Evolutionary conservation across 1,139 yeast species (phyloP).

Genomic region (Meyerozyma guilliermondii): DNA sequence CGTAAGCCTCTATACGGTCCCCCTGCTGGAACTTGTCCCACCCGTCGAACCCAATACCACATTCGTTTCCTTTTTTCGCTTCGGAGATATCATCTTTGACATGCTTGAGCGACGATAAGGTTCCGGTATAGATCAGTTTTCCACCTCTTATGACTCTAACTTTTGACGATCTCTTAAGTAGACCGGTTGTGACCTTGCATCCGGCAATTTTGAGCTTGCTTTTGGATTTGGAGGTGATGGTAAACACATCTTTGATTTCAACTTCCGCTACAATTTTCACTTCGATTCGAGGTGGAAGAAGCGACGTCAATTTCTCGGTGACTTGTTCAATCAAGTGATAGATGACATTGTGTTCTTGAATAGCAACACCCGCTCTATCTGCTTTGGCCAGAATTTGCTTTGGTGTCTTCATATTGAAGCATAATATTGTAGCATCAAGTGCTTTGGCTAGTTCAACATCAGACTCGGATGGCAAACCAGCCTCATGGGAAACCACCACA

Average conservation of each 20-base stretch:
- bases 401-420: slow-evolving; percentile 73
- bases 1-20: slow-evolving; percentile 70
- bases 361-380: slow-evolving; percentile 49
- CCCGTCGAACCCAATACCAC: slow-evolving; percentile 73
- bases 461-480: slow-evolving; percentile 80
- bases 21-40: slow-evolving; percentile 75
- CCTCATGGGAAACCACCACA: slow-evolving; percentile 64
- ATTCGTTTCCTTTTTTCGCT: slow-evolving; percentile 81
- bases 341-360: slow-evolving; percentile 72
- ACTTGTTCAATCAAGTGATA: slow-evolving; percentile 87
- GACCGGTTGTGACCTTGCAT: slow-evolving; percentile 74
- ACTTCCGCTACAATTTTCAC: slow-evolving; percentile 66
- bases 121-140: slow-evolving; percentile 59
- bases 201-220: slow-evolving; percentile 71
- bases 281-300: slow-evolving; percentile 65
- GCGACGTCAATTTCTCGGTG: slow-evolving; percentile 54
- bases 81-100: slow-evolving; percentile 77
- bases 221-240: slow-evolving; percentile 46
- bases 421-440: slow-evolving; percentile 65
- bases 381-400: slow-evolving; percentile 63
- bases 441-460: slow-evolving; percentile 81
- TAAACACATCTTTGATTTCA: slow-evolving; percentile 66
- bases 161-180: slow-evolving; percentile 50
- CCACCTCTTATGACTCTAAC: slow-evolving; percentile 62
- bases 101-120: slow-evolving; percentile 69